A percentile compares a stretch with the other conserved stretches of the same genome.
Conservation (phyloP, 2,329 filamentous ascomycete genomes). For the Pseudogymnoascus sp. region DNA sequence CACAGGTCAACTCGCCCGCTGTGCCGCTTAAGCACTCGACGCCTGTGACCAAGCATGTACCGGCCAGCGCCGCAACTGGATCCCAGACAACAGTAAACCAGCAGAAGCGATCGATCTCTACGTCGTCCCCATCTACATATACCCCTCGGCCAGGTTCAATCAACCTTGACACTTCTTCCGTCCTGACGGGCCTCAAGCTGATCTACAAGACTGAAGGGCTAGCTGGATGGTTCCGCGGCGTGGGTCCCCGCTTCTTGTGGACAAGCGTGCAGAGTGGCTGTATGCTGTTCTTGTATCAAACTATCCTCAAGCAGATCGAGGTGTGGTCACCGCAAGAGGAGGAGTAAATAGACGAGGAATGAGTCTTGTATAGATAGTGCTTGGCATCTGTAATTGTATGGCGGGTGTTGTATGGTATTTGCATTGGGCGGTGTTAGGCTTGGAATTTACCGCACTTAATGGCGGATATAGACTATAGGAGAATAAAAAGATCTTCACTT, state of each 20-base stretch:
- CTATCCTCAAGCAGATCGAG: constrained; percentile 71
- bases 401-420: constrained; percentile 5
- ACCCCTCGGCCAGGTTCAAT: constrained; percentile 71
- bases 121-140: constrained; percentile 79
- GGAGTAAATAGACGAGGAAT: not conserved
- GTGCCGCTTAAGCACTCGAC: constrained; percentile 22
- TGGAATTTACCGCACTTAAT: constrained; percentile 1
- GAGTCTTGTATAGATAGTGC: constrained; percentile 7
- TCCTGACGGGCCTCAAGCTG: constrained; percentile 72
- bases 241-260: constrained; percentile 89
- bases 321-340: constrained; percentile 25
- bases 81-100: constrained; percentile 32
- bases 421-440: constrained; percentile 7
- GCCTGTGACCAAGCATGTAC: constrained; percentile 17
- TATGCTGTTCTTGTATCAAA: constrained; percentile 94
- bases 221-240: constrained; percentile 86
- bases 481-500: constrained; percentile 4
- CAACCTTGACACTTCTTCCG: constrained; percentile 80
- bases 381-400: not conserved
- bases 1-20: constrained; percentile 59
- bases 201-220: constrained; percentile 89
- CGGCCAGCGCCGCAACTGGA: constrained; percentile 23
- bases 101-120: constrained; percentile 73
- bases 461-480: constrained; percentile 8
- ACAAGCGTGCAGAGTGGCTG: constrained; percentile 95